Base-by-base conservation (phyloP, 2,329 filamentous ascomycete species). In the Xylaria digitata region DNA sequence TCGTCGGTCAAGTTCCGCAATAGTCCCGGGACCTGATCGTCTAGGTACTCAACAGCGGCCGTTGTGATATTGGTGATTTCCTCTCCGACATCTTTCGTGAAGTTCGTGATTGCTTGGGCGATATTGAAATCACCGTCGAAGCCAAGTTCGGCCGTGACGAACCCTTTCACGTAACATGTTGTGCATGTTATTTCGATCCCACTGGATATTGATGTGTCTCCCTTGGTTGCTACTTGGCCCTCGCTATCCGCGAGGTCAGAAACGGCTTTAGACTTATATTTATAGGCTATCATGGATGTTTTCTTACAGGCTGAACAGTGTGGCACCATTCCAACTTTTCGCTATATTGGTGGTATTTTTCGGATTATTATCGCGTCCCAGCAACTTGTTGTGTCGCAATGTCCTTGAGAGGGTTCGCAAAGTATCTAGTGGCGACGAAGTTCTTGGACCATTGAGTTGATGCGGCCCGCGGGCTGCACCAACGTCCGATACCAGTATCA, bases 131-230 rank as follows among this genome's bases (percentile, higher is more conserved):
- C 72, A 7, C 77, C 77, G 2, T 78, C 75, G 8, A 85, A 77
- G 0, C 75, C 80, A 26, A 87, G 75, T 21, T 80, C 73, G 1
- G 81, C 82, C 9, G 74, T 81, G 11, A 82, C 83, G 5, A 70
- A 73, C 49, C 83, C 84, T 63, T 83, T 83, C 61, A 86, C 74
- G 71, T 87, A 87, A 71, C 85, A 87, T 4, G 76, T 82, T 3
- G 76, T 78, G 72, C 84, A 86, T 11, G 77, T 76, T 40, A 85
- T 79, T 55, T 83, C 77, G n/a, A 85, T 70, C 2, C 75, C 73
- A 6, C 52, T 69, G 6, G 70, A 65, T 13, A 71, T 37, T 2
- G 64, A 68, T 2, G 73, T 63, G 11, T 72, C 60, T 6, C 74
- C 75, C 2, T 63, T 65, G 1, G 73, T 67, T 13, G 70, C 45